phyloP scores from a whole-genome alignment of 345 rosid species.

The Salix suchowensis region DNA sequence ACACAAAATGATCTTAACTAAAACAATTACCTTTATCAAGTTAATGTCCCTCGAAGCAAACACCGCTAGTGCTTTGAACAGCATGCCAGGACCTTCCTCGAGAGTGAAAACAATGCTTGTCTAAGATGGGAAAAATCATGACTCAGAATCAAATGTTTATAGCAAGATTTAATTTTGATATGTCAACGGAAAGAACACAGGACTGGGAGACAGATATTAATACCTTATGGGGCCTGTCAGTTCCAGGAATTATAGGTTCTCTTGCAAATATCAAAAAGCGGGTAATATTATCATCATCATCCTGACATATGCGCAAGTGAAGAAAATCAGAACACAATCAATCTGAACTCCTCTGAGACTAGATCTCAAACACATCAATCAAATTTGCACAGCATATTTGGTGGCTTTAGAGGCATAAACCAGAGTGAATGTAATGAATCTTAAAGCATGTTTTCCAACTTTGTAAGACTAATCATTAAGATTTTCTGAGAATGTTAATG shows the following conservation, averaged over 20 bases:
- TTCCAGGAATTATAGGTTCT: conserved; percentile 83
- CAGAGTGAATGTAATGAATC: no score
- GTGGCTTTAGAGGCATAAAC: no score
- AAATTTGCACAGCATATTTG: background rate
- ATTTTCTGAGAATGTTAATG: background rate
- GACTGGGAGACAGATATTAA: background rate
- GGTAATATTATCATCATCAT: conserved; percentile 64
- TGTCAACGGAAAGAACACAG: background rate
- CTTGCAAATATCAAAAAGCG: conserved; percentile 87
- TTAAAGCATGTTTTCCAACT: no score
- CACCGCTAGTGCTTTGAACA: conserved; percentile 87
- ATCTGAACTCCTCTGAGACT: background rate
- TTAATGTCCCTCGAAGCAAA: conserved; percentile 78
- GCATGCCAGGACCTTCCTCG: conserved; percentile 92
- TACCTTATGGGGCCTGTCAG: conserved; percentile 69
- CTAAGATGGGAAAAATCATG: conserved; percentile 29
- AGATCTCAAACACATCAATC: background rate
- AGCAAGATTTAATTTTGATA: background rate
- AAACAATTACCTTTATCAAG: conserved; percentile 60
- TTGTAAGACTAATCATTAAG: background rate
- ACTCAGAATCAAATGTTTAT: conserved; percentile 1
- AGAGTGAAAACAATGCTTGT: conserved; percentile 91
- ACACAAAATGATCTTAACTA: background rate
- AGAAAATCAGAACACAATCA: background rate
- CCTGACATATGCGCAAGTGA: conserved; percentile 40